Evolutionary conservation across 305 asterid genomes (phyloP).

Genomic region (Rubia balearica): DNA sequence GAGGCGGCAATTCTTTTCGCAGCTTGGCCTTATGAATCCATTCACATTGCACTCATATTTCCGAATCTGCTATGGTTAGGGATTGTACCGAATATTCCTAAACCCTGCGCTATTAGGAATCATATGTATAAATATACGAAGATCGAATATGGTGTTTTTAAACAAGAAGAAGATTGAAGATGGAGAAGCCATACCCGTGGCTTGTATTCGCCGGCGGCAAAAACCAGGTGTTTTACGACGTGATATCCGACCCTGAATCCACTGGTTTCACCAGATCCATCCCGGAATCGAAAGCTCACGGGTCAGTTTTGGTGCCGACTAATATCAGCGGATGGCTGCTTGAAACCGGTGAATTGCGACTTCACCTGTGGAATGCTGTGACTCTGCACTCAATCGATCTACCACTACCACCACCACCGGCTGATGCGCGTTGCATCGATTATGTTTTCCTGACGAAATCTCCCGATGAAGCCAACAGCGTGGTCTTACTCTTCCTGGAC

Average conservation of each 20-base stretch:
- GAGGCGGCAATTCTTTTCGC: too few species aligned
- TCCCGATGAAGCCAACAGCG: not conserved
- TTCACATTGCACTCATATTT: too few species aligned
- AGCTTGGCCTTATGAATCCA: too few species aligned
- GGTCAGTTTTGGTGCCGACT: not conserved
- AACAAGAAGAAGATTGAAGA: not conserved
- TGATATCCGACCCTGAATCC: not conserved
- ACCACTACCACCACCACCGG: not conserved
- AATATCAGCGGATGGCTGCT: not conserved
- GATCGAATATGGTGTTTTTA: too few species aligned
- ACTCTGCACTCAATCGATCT: not conserved
- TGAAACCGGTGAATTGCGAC: not conserved
- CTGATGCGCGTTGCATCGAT: not conserved
- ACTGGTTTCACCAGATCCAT: not conserved
- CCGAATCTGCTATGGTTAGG: too few species aligned
- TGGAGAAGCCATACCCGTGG: not conserved
- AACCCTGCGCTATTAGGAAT: too few species aligned
- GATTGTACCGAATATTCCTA: too few species aligned
- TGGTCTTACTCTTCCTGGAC: not conserved
- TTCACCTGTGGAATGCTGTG: not conserved
- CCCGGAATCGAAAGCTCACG: not conserved
- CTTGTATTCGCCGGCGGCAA: not conserved
- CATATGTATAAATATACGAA: too few species aligned
- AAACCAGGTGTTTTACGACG: not conserved
- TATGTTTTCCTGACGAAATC: not conserved